Evolutionary conservation across 2,329 filamentous ascomycete species (phyloP), one percentile per base, ranked within the genome.

Genomic region (Fusarium sp.): DNA sequence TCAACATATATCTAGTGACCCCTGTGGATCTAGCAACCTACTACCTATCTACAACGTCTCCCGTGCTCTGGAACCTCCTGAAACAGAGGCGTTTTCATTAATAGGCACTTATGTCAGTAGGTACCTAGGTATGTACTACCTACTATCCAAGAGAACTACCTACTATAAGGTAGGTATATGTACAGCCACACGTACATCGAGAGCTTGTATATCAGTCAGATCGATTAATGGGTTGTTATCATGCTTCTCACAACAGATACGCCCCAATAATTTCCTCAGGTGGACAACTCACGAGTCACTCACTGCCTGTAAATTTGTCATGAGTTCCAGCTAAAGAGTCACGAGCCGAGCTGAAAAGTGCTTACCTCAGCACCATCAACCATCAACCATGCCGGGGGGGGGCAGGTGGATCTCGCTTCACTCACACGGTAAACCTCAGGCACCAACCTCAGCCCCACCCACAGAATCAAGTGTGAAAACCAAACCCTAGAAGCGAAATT

Each of bases 391-490:
- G 32, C 32, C 6, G 14, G 8, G 14, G 9, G 14, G 9, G 32
- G 15, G 15, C 14, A 20, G 18, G 26, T 48, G 26, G 26, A 30
- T 28, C 22, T 36, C 34, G 15, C 34, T 13, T 15, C 11, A 15
- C 6, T 24, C 30, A 17, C n/a, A 28, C 1, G 2, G 15, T 13
- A 63, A 50, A 50, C 75, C 75, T 76, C 51, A 75, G 76, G 74
- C 74, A 69, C 2, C 12, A 26, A 66, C 0, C 5, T 34, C 14
- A 24, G 69, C 73, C 77, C 76, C 72, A 34, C 8, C 68, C 67
- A 75, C 68, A 75, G 63, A 64, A 76, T 69, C 80, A 82, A 82
- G 82, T 81, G 78, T 83, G 82, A 76, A 79, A 81, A 78, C 81
- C 81, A 81, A 81, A 77, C 81, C 81, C 81, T 83, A 75, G 73